Conservation (phyloP, 2,329 filamentous ascomycete species). For the Aspergillus sp. region DNA sequence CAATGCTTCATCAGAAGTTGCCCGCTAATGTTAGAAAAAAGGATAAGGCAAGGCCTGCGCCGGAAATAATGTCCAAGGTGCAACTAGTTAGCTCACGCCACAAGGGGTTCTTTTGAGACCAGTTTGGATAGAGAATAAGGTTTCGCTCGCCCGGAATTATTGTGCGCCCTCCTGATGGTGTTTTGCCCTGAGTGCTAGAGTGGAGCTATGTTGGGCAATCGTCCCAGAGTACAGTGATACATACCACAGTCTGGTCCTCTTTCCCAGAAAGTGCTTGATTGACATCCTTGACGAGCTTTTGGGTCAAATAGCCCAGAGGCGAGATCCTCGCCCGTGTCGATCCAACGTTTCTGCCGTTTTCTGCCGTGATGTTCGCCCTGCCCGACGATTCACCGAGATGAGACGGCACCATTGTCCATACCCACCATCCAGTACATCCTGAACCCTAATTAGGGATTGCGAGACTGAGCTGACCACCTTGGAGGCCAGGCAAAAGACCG, state of each 20-base stretch:
- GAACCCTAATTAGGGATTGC: background rate
- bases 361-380: too few relatives aligned
- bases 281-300: background rate
- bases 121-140: background rate
- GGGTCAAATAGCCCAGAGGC: background rate
- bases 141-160: background rate
- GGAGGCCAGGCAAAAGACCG: background rate
- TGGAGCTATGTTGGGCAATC: background rate
- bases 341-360: background rate
- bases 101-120: background rate
- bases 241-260: background rate
- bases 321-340: background rate
- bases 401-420: background rate
- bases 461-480: background rate
- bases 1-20: background rate
- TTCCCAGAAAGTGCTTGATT: background rate
- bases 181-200: background rate
- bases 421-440: background rate
- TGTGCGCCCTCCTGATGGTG: background rate
- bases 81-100: background rate
- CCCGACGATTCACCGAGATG: too few relatives aligned
- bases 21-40: background rate
- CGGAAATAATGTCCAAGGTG: background rate
- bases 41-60: background rate
- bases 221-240: background rate